Conservation (phyloP, 1,284 basidiomycete species). For the Ganoderma boninense region DNA sequence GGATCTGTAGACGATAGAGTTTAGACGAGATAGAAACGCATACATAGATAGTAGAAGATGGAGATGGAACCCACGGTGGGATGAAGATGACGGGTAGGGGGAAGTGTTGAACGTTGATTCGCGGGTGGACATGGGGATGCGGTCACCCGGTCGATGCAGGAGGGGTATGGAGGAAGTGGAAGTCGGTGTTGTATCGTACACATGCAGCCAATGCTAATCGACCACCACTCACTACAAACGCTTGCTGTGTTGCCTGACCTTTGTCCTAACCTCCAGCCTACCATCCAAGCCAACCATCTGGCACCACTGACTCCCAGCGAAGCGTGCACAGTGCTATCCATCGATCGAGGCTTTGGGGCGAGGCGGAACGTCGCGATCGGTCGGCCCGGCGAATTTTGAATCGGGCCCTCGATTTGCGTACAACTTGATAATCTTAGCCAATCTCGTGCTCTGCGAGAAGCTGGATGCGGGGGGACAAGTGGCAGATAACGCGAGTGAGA, state of each 20-base stretch:
- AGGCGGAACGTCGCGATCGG: not conserved
- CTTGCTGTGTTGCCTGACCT: not conserved
- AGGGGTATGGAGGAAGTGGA: not conserved
- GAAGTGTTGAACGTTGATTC: not conserved
- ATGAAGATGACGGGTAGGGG: not conserved
- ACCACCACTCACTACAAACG: not conserved
- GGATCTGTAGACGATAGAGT: slow-evolving; percentile 28
- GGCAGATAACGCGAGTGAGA: not conserved
- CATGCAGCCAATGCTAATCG: not conserved
- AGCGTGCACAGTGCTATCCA: not conserved
- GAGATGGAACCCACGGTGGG: slow-evolving; percentile 11
- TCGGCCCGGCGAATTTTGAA: not conserved
- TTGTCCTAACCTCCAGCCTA: not conserved
- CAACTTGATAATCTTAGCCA: slow-evolving; percentile 43
- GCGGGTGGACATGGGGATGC: slow-evolving; percentile 20
- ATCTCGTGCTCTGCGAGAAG: slow-evolving; percentile 94
- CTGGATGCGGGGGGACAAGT: slow-evolving; percentile 48
- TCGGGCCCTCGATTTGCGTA: not conserved
- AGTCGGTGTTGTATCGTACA: slow-evolving; percentile 18
- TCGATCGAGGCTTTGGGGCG: not conserved
- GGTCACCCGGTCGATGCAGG: not conserved
- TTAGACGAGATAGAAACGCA: slow-evolving; percentile 23
- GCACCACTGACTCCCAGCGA: not conserved
- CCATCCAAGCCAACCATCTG: not conserved
- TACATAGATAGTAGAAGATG: slow-evolving; percentile 24